Evolutionary conservation across 805 yeast genomes (phyloP), one percentile per base, ranked within the genome.

Genomic region (Nakazawaea laoshanensis): DNA sequence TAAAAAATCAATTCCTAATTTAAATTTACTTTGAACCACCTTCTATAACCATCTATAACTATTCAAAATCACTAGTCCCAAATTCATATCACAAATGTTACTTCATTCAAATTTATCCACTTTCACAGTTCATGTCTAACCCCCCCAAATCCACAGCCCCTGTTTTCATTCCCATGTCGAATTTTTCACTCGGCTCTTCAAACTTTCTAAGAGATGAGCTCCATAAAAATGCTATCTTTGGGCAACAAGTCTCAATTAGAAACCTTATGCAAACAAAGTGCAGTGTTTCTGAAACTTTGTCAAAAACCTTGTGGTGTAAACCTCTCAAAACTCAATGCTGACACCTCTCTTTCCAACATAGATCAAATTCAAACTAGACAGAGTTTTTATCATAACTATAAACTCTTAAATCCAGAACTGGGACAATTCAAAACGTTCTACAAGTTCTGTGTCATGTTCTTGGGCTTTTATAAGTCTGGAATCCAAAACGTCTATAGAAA

Each of bases 381-480:
- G 8, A 27, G 15, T 5, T 30, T 35, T 19, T 14, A 5, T 19
- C n/a, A 17, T 4, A 6, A 11, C 6, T 35, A 30, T 15, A 28
- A 29, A 14, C 11, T 7, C 8, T 12, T 10, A 7, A n/a, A 29
- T 6, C 34, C 38, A n/a, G 13, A 14, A 10, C 34, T 35, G 34
- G 27, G 31, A 5, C n/a, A 27, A 4, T 3, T 29, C 17, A 35
- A 35, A 16, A 16, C n/a, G 9, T 28, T 18, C 21, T 53, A 48
- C 30, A 40, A 46, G 19, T 33, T 42, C 15, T 36, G 41, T 18
- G 48, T 44, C 16, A 40, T 34, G 22, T 50, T 50, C 21, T 36
- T 77, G 25, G 49, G 49, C 5, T 76, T 77, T 48, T 80, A 79
- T 55, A 67, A 68, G 39, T 49, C 56, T 2, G 88, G 89, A 1